Evolutionary conservation across 768 basidiomycete genomes (phyloP).

Genomic region (Collybia nuda): DNA sequence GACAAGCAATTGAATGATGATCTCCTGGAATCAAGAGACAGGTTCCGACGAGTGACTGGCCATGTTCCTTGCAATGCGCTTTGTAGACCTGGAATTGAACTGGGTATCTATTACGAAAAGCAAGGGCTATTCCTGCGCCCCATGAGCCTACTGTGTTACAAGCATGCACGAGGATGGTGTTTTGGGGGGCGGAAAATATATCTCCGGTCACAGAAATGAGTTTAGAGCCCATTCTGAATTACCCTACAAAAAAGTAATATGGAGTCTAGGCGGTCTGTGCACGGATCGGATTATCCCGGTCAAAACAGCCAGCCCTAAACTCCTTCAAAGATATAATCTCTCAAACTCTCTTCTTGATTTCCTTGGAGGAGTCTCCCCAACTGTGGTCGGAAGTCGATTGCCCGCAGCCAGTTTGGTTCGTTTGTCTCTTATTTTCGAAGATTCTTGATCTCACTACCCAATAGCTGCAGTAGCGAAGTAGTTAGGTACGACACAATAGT

Average conservation of each 20-base stretch:
- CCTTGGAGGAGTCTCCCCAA: constrained; percentile 1
- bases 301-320: neutral
- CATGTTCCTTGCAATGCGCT: constrained; percentile 27
- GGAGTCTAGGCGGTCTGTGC: no score
- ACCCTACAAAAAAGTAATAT: no score
- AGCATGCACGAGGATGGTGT: constrained; percentile 38
- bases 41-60: constrained; percentile 30
- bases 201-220: constrained; percentile 32
- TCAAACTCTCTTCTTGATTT: neutral
- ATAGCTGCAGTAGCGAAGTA: no score
- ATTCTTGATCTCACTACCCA: neutral
- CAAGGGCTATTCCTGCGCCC: constrained; percentile 38
- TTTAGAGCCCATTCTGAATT: neutral
- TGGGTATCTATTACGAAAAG: constrained; percentile 33
- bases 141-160: constrained; percentile 41
- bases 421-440: neutral
- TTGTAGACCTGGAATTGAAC: constrained; percentile 32
- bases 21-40: constrained; percentile 36
- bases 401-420: neutral
- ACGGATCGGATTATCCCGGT: neutral
- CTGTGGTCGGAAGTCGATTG: neutral
- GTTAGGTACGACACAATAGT: no score
- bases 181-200: constrained; percentile 33
- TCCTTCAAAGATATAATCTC: neutral
- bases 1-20: constrained; percentile 35